phyloP scores from a whole-genome alignment of 139 green algal genomes.

The Volvox africanus region DNA sequence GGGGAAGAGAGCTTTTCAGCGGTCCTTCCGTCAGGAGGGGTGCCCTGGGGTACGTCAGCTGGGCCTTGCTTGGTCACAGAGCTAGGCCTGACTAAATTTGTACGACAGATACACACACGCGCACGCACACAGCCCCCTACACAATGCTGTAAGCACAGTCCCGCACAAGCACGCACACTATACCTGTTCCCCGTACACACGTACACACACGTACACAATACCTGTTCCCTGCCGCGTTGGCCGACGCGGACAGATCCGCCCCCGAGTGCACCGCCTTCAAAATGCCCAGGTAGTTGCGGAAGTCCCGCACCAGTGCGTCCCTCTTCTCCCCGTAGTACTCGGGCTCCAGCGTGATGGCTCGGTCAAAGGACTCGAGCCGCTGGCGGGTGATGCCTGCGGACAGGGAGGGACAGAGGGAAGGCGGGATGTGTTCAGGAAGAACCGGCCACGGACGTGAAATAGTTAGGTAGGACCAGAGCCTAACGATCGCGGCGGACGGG shows the following conservation, averaged over 20 bases:
- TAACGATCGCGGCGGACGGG: too few relatives aligned
- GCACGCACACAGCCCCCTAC: neutral
- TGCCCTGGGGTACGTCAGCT: too few relatives aligned
- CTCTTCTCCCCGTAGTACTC: conserved; percentile 88
- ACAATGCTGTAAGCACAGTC: neutral
- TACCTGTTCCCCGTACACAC: conserved; percentile 63
- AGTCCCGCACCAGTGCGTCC: conserved; percentile 91
- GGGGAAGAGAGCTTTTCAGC: too few relatives aligned
- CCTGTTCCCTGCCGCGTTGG: conserved; percentile 58
- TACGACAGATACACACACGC: too few relatives aligned
- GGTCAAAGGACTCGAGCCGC: conserved; percentile 94
- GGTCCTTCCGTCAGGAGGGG: too few relatives aligned
- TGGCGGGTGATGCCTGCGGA: conserved; percentile 83
- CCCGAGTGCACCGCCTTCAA: conserved; percentile 93
- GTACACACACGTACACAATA: too few relatives aligned
- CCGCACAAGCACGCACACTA: neutral
- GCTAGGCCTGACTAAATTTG: too few relatives aligned
- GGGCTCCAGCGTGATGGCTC: conserved; percentile 89
- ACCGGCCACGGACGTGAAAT: too few relatives aligned
- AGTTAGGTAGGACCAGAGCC: too few relatives aligned
- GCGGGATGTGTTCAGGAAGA: too few relatives aligned
- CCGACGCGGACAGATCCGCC: conserved; percentile 84
- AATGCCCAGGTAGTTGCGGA: conserved; percentile 95
- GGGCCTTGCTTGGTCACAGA: too few relatives aligned
- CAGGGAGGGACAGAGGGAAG: neutral